Percentiles rank a stretch among this genome's conserved stretches.
Conservation (phyloP, 805 yeast genomes). For the Candida ficus region DNA sequence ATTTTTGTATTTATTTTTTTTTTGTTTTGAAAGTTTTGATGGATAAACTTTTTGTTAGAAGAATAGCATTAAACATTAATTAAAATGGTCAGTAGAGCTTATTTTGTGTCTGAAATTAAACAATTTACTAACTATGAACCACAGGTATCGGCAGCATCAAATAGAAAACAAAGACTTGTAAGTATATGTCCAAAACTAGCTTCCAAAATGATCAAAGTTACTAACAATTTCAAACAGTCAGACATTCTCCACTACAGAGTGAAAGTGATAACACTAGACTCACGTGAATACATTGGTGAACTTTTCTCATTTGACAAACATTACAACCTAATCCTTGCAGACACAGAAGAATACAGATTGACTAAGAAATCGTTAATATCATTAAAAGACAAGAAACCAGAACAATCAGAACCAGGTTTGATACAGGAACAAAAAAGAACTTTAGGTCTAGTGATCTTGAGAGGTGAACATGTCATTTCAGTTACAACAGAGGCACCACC, state of each 20-base stretch:
- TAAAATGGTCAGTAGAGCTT: no score
- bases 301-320: conserved; percentile 85
- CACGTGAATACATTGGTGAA: conserved; percentile 72
- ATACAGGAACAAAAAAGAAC: conserved; percentile 64
- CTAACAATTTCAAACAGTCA: conserved; percentile 23
- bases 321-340: conserved; percentile 80
- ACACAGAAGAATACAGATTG: conserved; percentile 77
- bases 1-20: neutral
- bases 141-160: conserved; percentile 20
- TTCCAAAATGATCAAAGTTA: no score
- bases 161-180: conserved; percentile 43
- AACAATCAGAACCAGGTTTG: conserved; percentile 28
- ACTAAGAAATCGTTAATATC: conserved; percentile 51
- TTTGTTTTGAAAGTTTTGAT: neutral
- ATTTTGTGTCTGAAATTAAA: no score
- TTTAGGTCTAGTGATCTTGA: conserved; percentile 73
- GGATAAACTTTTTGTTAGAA: no score
- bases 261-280: conserved; percentile 70
- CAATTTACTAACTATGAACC: conserved; percentile 4
- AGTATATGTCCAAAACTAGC: conserved; percentile 11
- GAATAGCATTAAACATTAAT: no score
- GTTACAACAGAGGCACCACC: conserved; percentile 29
- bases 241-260: conserved; percentile 72
- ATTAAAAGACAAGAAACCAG: conserved; percentile 30
- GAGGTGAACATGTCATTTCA: conserved; percentile 85